Base-by-base conservation (phyloP, 2,329 filamentous ascomycete genomes). In the Microdochium nivale region DNA sequence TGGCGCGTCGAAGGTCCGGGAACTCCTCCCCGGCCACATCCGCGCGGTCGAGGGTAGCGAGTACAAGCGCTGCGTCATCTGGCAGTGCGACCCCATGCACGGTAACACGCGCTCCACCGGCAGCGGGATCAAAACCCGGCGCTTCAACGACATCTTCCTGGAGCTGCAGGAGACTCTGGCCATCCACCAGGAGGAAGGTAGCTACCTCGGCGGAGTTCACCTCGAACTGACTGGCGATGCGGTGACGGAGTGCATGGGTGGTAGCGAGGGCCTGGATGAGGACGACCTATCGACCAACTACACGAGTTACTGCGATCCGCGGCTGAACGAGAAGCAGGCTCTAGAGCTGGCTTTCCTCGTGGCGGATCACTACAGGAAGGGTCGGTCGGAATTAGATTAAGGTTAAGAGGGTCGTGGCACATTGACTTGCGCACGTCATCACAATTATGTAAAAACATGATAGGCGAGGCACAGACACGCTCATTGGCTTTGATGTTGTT, bases 31-130 rank as follows among this genome's bases (percentile, higher is more conserved):
- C 0, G 77, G 74, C 9, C 94, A 97, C 69, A 97, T 99, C 65
- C 83, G 87, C 59, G 90, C 89, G 35, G 92, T 99, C 25, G 87
- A 94, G 67, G 78, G 78, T 60, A 91, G 87, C 52, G 90, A 84
- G 69, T 83, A 82, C 68, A 67, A 68, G 47, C 68, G 75, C 49
- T 71, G 69, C 23, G 90, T 95, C 3, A 89, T 96, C 60, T 97
- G 92, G 92, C 94, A 97, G 72, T 97, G 92, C 71, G 94, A 99
- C 70, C 94, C 94, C 23, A 99, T 99, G 94, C 94, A 99, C 71
- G 94, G 94, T 56, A 87, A 87, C 70, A 86, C 83, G 35, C 72
- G 77, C 44, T 78, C 80, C 21, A 92, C 88, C 0, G 78, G 81
- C 0, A 74, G 80, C 0, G 90, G 90, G 25, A 82, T 96, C 72